phyloP scores from a whole-genome alignment of 2,329 filamentous ascomycete species.

The Diaporthe vexans region DNA sequence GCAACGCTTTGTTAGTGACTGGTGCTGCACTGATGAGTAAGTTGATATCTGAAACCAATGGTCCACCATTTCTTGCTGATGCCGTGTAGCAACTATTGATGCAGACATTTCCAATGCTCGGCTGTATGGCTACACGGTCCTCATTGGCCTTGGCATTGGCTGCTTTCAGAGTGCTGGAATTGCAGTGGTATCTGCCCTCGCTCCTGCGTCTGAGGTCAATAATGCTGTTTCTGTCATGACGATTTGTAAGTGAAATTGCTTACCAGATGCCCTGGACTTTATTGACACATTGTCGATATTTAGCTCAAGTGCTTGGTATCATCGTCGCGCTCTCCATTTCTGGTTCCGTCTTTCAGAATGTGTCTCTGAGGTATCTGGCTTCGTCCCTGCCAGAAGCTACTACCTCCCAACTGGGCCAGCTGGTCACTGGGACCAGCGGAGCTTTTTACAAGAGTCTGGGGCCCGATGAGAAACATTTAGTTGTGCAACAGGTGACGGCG shows the following conservation, averaged over 20 bases:
- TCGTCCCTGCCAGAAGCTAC: constrained; percentile 24
- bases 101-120: constrained; percentile 19
- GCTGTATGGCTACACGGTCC: constrained; percentile 40
- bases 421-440: constrained; percentile 38
- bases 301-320: constrained; percentile 39
- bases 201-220: constrained; percentile 37
- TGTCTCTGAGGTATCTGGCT: constrained; percentile 34
- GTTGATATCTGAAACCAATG: neutral
- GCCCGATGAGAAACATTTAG: constrained; percentile 6
- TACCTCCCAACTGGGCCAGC: neutral
- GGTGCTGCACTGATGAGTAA: constrained; percentile 53
- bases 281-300: neutral
- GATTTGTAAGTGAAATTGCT: constrained; percentile 17
- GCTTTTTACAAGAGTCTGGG: constrained; percentile 35
- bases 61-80: neutral
- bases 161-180: constrained; percentile 40
- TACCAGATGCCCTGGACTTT: accelerated
- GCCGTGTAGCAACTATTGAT: constrained; percentile 34
- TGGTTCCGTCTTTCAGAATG: constrained; percentile 41
- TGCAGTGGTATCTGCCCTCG: constrained; percentile 34
- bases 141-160: constrained; percentile 40
- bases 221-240: constrained; percentile 41
- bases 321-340: constrained; percentile 37
- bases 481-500: constrained; percentile 38
- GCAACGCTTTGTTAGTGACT: constrained; percentile 50